Percentiles rank a stretch among this genome's conserved stretches.
Conservation (phyloP, 2,329 filamentous ascomycete species). For the Colletotrichum higginsianum region DNA sequence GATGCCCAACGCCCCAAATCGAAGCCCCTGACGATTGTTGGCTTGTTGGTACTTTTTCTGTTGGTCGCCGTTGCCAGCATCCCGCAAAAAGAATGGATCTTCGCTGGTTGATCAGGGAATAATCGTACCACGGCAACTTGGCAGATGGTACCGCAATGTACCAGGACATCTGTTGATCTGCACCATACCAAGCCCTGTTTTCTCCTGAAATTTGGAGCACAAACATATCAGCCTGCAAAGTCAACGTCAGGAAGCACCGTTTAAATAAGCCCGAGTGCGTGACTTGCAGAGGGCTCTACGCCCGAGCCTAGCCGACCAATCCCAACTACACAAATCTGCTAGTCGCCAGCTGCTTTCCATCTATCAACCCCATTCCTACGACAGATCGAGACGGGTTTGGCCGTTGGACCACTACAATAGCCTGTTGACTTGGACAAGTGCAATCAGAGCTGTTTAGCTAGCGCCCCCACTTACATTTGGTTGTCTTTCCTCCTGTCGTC, state of each 20-base stretch:
- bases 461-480: not conserved
- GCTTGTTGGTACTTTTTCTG: not conserved
- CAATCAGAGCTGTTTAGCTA: not conserved
- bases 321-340: not conserved
- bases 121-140: conserved; percentile 3
- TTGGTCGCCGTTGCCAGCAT: conserved; percentile 22
- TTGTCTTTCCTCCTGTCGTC: not conserved
- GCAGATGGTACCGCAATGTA: conserved; percentile 4
- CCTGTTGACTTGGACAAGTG: not conserved
- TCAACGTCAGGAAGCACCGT: not conserved
- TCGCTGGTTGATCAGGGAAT: not conserved
- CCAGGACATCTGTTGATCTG: not conserved
- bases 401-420: not conserved
- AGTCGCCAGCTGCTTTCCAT: not conserved
- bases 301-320: not conserved
- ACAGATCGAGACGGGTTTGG: not conserved
- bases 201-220: not conserved
- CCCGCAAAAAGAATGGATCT: conserved; percentile 10
- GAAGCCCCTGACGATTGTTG: not conserved
- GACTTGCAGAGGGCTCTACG: not conserved
- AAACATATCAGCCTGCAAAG: conserved; percentile 1
- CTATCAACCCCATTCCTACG: not conserved
- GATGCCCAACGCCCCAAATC: not conserved
- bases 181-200: not conserved
- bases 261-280: not conserved